Base-by-base conservation (phyloP, 2,329 filamentous ascomycete species). In the Colletotrichum horii region DNA sequence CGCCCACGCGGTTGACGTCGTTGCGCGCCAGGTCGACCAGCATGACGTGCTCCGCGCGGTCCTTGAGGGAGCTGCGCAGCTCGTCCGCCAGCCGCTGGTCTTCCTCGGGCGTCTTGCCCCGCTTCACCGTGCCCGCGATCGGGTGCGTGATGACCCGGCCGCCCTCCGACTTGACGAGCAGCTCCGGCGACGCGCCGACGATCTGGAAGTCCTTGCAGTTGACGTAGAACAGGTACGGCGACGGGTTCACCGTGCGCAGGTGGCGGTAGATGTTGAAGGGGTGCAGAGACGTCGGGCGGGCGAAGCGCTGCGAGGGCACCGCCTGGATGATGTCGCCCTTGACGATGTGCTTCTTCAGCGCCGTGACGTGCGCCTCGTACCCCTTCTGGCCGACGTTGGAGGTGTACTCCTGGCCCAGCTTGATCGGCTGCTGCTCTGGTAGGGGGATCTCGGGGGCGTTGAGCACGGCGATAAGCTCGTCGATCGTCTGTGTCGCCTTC, bases 221-320 rank as follows among this genome's bases (percentile, higher is more conserved):
- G 77, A 99, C 92, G 86, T 96, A 99, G 89, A 99, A 99, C 43
- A 99, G 92, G 85, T 99, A 99, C 0, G 97, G 97, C 11, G 96
- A 98, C 0, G 97, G 97, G 83, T 99, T 99, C 81, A 98, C 95
- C n/a, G 95, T 98, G 77, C 97, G 95, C 48, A 99, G 90, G 83
- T 98, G 95, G 70, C 96, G 93, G 89, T 98, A 99, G 81, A 99
- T 95, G 88, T 98, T 99, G 90, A 98, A 99, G 0, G 97, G 96
- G 84, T 99, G 97, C 58, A 99, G 89, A 71, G 92, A 93, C 4
- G 97, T 99, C 16, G 96, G 96, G 32, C 96, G 92, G 9, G 96
- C 93, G 82, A 98, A 95, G 68, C 97, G 93, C 86, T 99, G 97
- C 56, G 96, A 98, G 3, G 97, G 97, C 19, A 99, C 97, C 1